These are phyloP conservation scores for Colletotrichum brevisporum DNA, from an alignment of 2,329 filamentous ascomycete species.

Conservation along the genomic window DNA sequence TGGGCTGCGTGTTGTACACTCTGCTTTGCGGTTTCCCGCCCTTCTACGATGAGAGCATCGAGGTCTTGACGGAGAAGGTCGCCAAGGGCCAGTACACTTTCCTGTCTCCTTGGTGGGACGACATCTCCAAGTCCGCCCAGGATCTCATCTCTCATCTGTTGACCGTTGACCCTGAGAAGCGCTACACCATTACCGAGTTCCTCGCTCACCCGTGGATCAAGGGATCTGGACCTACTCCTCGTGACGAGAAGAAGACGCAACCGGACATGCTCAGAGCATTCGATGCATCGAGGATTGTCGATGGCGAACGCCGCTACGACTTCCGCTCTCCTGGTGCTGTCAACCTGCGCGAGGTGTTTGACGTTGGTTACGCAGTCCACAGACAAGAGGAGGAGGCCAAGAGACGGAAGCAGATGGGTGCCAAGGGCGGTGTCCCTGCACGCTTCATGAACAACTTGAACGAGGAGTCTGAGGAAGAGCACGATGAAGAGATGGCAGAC, in stretches of 20 bases:
- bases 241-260: constrained; percentile 70
- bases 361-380: constrained; percentile 98
- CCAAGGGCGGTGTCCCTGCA: constrained; percentile 73
- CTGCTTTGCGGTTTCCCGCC: constrained; percentile 97
- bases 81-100: constrained; percentile 98
- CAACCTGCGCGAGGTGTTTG: constrained; percentile 96
- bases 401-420: constrained; percentile 85
- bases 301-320: constrained; percentile 81
- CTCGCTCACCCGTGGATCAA: constrained; percentile 95
- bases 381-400: constrained; percentile 96
- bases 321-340: constrained; percentile 96
- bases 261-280: constrained; percentile 68
- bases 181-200: constrained; percentile 94
- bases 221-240: constrained; percentile 70
- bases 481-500: constrained; percentile 74
- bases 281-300: constrained; percentile 66
- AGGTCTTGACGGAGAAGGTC: constrained; percentile 97
- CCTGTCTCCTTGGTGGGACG: constrained; percentile 98
- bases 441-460: constrained; percentile 74
- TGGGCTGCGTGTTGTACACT: constrained; percentile 97
- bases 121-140: constrained; percentile 94
- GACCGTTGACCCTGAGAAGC: constrained; percentile 94
- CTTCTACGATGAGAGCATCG: constrained; percentile 98
- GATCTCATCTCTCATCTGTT: constrained; percentile 94
- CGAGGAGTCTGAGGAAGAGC: constrained; percentile 74